Conservation (phyloP, 2,329 filamentous ascomycete species). For the Aphanoascus verrucosus region DNA sequence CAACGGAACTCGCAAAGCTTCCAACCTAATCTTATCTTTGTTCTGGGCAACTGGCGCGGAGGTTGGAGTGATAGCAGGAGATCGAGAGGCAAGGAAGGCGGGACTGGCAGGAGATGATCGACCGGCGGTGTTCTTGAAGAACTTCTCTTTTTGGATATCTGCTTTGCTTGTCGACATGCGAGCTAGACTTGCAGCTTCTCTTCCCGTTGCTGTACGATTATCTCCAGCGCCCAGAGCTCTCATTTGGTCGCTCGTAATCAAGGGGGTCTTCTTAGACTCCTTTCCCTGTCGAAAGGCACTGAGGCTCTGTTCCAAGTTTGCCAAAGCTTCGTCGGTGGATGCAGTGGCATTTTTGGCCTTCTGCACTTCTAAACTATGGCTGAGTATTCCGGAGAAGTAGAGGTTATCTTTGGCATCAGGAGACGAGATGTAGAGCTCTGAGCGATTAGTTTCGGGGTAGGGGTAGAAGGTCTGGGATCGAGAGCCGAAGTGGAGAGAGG, state of each 20-base stretch:
- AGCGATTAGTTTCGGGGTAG: constrained; percentile 43
- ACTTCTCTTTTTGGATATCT: constrained; percentile 33
- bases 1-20: constrained; percentile 37
- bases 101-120: constrained; percentile 36
- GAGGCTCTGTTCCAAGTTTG: constrained; percentile 49
- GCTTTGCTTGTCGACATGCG: constrained; percentile 29
- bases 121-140: constrained; percentile 29
- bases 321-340: constrained; percentile 49
- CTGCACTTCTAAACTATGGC: constrained; percentile 47
- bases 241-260: constrained; percentile 31
- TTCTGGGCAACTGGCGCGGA: constrained; percentile 34
- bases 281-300: constrained; percentile 50
- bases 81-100: constrained; percentile 28
- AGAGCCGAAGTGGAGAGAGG: constrained; percentile 48
- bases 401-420: constrained; percentile 35
- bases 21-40: constrained; percentile 31
- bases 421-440: constrained; percentile 47
- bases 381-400: constrained; percentile 47
- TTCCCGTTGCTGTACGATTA: constrained; percentile 23
- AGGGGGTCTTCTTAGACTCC: constrained; percentile 46
- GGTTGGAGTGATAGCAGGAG: constrained; percentile 31
- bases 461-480: constrained; percentile 47
- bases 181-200: constrained; percentile 22
- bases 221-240: constrained; percentile 29
- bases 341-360: constrained; percentile 46